Evolutionary conservation across 2,329 filamentous ascomycete genomes (phyloP), one percentile per base, ranked within the genome.

Genomic region (Didymella glomerata): DNA sequence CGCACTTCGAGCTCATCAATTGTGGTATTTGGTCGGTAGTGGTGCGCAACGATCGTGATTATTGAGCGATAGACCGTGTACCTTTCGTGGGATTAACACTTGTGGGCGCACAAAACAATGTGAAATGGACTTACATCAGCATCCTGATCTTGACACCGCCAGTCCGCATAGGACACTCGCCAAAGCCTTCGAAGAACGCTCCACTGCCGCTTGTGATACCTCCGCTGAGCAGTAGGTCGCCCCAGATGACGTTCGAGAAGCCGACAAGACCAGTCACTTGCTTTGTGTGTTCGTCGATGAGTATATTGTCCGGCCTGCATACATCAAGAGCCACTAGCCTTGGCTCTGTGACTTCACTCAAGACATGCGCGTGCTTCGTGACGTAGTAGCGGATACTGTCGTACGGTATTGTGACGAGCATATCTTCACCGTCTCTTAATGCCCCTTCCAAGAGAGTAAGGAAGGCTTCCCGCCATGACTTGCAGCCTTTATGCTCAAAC

Each of bases 381-480:
- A 84, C 59, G 52, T 83, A 79, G 57, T 81, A 77, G 32, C 85
- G 80, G 56, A 87, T 82, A 52, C 81, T 80, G 10, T 82, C 78
- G 65, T 86, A 87, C 0, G 85, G 85, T 7, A 87, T 68, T 57
- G 81, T 83, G 64, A 88, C 80, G 13, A 86, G 81, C 72, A 84
- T 83, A 57, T 87, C 85, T 68, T 88, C 85, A 16, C 81, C 83
- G 64, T 87, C 85, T 16, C 83, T 83, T 24, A 88, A 74, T 9
- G 82, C 74, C 11, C 79, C 75, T 68, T 87, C 85, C 20, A 87
- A 74, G 38, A 87, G 77, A 6, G 70, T 66, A 24, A 80, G 72
- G 63, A 87, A 88, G 13, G 81, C 82, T 54, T 83, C 79, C 52
- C 78, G 76, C 85, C 85, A 88, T 3, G 81, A 81, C n/a, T 64